phyloP scores from a whole-genome alignment of 208 protist genomes.

The Crithidia bombi region DNA sequence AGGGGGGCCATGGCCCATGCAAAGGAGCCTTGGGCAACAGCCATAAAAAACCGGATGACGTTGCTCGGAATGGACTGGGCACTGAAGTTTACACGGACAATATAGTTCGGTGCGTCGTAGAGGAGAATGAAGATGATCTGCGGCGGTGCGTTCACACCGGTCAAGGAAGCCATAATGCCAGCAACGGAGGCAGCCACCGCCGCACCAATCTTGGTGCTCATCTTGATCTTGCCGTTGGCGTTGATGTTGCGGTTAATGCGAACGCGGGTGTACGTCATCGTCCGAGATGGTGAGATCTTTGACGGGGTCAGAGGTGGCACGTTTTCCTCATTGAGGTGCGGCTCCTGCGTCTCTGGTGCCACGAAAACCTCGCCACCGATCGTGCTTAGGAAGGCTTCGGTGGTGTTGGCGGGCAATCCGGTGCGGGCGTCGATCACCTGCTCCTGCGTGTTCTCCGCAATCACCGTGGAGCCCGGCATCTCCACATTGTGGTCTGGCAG shows the following conservation, averaged over 20 bases:
- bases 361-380: conserved; percentile 45
- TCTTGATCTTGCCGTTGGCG: conserved; percentile 59
- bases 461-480: conserved; percentile 18
- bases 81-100: conserved; percentile 63
- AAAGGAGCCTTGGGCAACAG: conserved; percentile 37
- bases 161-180: conserved; percentile 61
- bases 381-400: conserved; percentile 57
- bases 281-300: conserved; percentile 55
- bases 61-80: conserved; percentile 63
- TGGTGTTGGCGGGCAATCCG: conserved; percentile 42
- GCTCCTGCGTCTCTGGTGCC: conserved; percentile 38
- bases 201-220: conserved; percentile 52
- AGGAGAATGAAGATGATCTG: conserved; percentile 71
- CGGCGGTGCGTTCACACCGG: conserved; percentile 59
- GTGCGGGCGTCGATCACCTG: conserved; percentile 29
- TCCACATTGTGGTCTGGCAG: not conserved
- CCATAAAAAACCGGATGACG: conserved; percentile 54
- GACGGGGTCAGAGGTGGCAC: conserved; percentile 57
- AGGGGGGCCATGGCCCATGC: conserved; percentile 34
- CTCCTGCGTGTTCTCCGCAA: conserved; percentile 20
- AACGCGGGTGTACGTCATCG: conserved; percentile 66
- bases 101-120: conserved; percentile 64
- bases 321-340: conserved; percentile 51
- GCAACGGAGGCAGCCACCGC: conserved; percentile 51
- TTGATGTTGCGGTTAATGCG: conserved; percentile 71